Conservation (phyloP, 2,329 filamentous ascomycete genomes). For the Ilyonectria destructans region DNA sequence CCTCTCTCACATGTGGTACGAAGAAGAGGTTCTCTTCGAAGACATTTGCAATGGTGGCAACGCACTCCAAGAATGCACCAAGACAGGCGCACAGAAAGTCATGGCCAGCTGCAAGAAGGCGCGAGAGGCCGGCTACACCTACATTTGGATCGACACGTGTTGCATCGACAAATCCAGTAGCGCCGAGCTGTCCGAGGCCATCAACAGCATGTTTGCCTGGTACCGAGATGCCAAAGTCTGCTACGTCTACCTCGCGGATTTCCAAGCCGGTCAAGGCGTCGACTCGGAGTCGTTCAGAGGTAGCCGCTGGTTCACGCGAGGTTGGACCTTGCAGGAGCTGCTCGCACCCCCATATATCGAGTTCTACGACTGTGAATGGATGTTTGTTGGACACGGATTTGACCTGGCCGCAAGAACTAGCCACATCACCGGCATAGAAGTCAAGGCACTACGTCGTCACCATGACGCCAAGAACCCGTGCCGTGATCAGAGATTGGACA, state of each 20-base stretch:
- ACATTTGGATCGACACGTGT: constrained; percentile 1
- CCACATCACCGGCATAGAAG: background rate
- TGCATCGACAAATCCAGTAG: constrained; percentile 18
- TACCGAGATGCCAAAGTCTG: constrained; percentile 1
- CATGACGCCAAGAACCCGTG: background rate
- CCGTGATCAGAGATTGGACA: background rate
- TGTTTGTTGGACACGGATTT: background rate
- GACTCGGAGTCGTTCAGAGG: background rate
- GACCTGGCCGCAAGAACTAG: background rate
- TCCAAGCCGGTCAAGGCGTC: background rate
- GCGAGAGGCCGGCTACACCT: background rate
- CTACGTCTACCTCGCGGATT: constrained; percentile 2
- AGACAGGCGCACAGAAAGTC: background rate
- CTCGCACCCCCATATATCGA: background rate
- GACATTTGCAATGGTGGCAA: background rate
- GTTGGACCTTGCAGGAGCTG: background rate
- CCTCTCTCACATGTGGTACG: constrained; percentile 1
- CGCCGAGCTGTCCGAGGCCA: constrained; percentile 9
- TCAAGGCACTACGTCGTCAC: background rate
- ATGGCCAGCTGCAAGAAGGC: background rate
- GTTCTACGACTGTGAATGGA: constrained; percentile 4
- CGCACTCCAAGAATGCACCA: background rate
- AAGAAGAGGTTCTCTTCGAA: background rate
- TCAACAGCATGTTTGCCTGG: constrained; percentile 15
- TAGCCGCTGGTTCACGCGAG: background rate